Base-by-base conservation (phyloP, 2,329 filamentous ascomycete genomes). In the Ophiobolus disseminans region DNA sequence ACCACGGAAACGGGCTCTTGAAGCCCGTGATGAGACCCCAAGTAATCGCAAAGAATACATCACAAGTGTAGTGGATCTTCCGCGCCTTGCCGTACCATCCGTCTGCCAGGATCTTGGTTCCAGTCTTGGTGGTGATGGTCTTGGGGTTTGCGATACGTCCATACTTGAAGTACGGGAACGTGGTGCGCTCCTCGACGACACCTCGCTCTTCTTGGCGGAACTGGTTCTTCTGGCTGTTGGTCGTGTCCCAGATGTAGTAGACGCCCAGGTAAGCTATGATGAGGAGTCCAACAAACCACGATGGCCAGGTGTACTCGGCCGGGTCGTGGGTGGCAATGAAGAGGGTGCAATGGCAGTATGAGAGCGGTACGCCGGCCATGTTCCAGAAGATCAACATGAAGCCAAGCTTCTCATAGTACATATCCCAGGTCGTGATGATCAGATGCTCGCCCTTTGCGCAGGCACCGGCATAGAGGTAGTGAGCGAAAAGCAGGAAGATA, bases 361-460 rank as follows among this genome's bases (percentile, higher is more conserved):
- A 91, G 42, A 96, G 81, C 11, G 91, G 91, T 20, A 96, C 91
- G 60, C 91, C 91, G 37, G 91, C 91, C 71, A 96, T 80, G 76
- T 96, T 96, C 91, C 91, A 96, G 84, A 96, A 96, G 74, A 95
- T 95, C 60, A 96, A 84, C 91, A 96, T 96, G 80, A 96, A 96
- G 42, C 91, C 91, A 85, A 90, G 92, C 78, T 96, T 96, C 80
- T 96, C 91, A 65, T 91, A 93, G 80, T 95, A 96, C 88, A 96
- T 96, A 67, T 96, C 91, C 88, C 91, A 96, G 40, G 90, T 94
- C 7, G 89, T 89, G 50, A 91, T 83, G 73, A 96, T 96, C 70
- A 91, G 84, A 75, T 96, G 90, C 76, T 96, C 91, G 38, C 89
- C 92, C 78, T 96, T 96, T 62, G 87, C 86, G 78, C 91, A 96